Base-by-base conservation (phyloP, 805 yeast species). In the Nakazawaea peltata region DNA sequence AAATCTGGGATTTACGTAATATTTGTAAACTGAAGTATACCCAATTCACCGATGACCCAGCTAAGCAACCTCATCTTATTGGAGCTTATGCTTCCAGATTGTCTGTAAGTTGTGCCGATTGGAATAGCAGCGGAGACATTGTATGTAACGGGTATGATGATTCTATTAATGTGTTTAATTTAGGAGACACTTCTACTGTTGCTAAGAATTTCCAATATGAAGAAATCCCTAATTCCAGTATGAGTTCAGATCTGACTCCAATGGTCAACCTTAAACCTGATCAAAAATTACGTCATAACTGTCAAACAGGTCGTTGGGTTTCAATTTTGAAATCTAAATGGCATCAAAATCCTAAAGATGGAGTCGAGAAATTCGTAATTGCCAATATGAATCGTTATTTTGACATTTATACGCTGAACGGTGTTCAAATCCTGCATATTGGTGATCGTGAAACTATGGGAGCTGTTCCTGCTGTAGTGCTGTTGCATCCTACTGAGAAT, bases 221-320 rank as follows among this genome's bases (percentile, higher is more conserved):
- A 40, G 14, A 33, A 40, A 11, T 43, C 43, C 10, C 24, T 28
- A 14, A 30, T 40, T 10, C 29, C 21, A 5, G 39, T 41, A 35
- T 42, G 12, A 48, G 43, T 12, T 44, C 45, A 17, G 49, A 43
- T 13, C 10, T 21, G 23, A 45, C 38, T 3, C 18, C 16, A 4
- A 61, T 68, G 1, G 50, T 48, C 6, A 70, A 68, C 34, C 46
- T 86, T 23, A 53, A 48, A n/a, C 94, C 95, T 0, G 50, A 67
- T 19, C 67, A 73, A 19, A 73, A 74, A 8, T 65, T 90, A 33
- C 73, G 72, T 37, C 98, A 92, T 53, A 92, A 92, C 50, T 92
- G 98, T 59, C 95, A 90, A 56, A 82, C 96, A 0, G 98, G 98
- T 0, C 67, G 95, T 44, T 90, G 98, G 98, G 95, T 92, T 0